phyloP scores from a whole-genome alignment of 1,139 yeast genomes.

The Geotrichum restrictum region DNA sequence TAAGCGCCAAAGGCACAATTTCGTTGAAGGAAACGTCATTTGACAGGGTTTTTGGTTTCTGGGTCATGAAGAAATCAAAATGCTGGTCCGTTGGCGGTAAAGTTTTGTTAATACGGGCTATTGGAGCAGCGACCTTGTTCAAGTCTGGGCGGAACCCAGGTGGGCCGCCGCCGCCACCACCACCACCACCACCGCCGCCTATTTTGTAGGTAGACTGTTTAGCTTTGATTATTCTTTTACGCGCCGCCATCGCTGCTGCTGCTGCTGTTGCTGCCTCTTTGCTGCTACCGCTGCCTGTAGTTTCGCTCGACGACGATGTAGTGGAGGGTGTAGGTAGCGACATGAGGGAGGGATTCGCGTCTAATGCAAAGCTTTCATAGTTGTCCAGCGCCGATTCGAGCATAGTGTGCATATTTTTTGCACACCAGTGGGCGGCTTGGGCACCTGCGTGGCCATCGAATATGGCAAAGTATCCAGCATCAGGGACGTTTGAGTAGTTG shows the following conservation, averaged over 20 bases:
- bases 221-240: too few relatives aligned
- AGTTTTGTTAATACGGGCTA: background rate
- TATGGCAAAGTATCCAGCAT: constrained; percentile 93
- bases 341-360: background rate
- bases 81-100: constrained; percentile 1
- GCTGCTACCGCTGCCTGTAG: background rate
- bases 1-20: constrained; percentile 36
- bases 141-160: background rate
- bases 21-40: constrained; percentile 4
- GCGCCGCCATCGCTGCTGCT: too few relatives aligned
- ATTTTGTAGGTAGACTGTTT: too few relatives aligned
- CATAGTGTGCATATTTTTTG: constrained; percentile 71
- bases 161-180: too few relatives aligned
- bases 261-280: too few relatives aligned
- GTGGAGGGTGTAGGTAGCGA: background rate
- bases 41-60: background rate
- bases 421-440: constrained; percentile 93
- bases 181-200: too few relatives aligned
- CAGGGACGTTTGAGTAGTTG: constrained; percentile 81
- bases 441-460: constrained; percentile 98
- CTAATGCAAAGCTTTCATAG: background rate
- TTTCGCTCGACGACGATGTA: constrained; percentile 2
- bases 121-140: constrained; percentile 1
- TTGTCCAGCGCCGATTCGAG: constrained; percentile 50
- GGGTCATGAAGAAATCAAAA: constrained; percentile 2